These are phyloP conservation scores for Lactifluus piperatus DNA, from an alignment of 768 basidiomycete species.

Conservation along the genomic window DNA sequence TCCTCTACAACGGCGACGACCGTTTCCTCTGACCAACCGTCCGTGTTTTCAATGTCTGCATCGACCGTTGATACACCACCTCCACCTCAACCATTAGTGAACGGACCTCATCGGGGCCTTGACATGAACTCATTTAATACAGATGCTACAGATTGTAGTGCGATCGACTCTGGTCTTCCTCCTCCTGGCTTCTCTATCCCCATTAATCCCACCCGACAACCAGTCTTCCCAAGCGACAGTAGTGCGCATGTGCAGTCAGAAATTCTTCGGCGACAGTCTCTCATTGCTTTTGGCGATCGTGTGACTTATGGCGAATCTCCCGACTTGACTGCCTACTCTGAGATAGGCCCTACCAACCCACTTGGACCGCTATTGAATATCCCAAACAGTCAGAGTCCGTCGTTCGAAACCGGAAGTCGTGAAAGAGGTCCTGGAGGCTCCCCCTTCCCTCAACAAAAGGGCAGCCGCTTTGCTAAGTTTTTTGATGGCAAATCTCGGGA, in stretches of 20 bases:
- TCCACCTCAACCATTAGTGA: conserved; percentile 15
- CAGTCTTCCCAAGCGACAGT: conserved; percentile 7
- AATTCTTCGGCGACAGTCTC: conserved; percentile 13
- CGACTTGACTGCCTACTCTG: conserved; percentile 6
- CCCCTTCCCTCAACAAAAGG: conserved; percentile 49
- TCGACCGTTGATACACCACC: conserved; percentile 20
- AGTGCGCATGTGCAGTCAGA: conserved; percentile 1
- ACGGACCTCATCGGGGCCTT: neutral
- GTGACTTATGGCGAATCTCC: neutral
- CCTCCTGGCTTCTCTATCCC: conserved; percentile 10
- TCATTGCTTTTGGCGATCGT: conserved; percentile 12
- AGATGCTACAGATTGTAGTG: neutral
- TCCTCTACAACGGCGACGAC: conserved; percentile 15
- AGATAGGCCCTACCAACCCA: conserved; percentile 6
- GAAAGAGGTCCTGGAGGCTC: conserved; percentile 27
- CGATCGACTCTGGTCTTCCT: neutral
- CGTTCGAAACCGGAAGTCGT: conserved; percentile 19
- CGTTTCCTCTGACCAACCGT: conserved; percentile 13
- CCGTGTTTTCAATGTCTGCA: conserved; percentile 17
- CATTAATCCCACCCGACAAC: neutral
- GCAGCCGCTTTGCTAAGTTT: conserved; percentile 82
- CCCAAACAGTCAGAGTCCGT: conserved; percentile 17
- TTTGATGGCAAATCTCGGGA: conserved; percentile 60
- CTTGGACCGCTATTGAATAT: conserved; percentile 6
- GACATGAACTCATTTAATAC: neutral